These are phyloP conservation scores for Heteromeles arbutifolia DNA, from an alignment of 306 rosid genomes.

Conservation along the genomic window DNA sequence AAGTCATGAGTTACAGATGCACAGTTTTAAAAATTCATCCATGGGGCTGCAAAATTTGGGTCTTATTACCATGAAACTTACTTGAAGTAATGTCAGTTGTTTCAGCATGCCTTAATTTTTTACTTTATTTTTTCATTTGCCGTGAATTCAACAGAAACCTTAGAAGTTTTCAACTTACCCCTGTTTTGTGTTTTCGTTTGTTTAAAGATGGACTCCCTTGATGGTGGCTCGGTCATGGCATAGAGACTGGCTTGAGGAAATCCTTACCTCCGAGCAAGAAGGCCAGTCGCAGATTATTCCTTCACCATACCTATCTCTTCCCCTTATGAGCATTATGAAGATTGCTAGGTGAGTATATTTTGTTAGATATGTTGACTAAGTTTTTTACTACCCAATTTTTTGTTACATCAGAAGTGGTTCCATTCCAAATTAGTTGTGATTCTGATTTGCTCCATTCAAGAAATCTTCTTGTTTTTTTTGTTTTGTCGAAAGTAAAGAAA, in stretches of 20 bases:
- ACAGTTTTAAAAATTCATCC: neutral
- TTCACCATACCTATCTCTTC: slow-evolving; percentile 75
- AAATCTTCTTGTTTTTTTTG: too few species aligned
- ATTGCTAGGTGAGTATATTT: slow-evolving; percentile 65
- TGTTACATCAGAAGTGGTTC: neutral
- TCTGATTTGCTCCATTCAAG: neutral
- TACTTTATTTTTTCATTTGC: neutral
- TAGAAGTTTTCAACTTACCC: slow-evolving; percentile 9
- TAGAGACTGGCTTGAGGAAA: slow-evolving; percentile 73
- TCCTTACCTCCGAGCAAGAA: slow-evolving; percentile 49
- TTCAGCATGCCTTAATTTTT: neutral
- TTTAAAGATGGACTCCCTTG: slow-evolving; percentile 79
- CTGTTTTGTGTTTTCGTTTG: slow-evolving; percentile 14
- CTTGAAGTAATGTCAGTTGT: neutral
- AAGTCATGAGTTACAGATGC: neutral
- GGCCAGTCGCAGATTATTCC: slow-evolving; percentile 44
- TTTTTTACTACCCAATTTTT: neutral
- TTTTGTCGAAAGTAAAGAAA: too few species aligned
- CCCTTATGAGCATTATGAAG: slow-evolving; percentile 82
- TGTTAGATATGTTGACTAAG: neutral
- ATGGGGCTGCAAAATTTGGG: neutral
- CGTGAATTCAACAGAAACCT: neutral
- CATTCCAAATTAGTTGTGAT: neutral
- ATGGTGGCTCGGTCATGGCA: slow-evolving; percentile 93
- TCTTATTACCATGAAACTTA: neutral